These are phyloP conservation scores for Suhomyces xylopsoci DNA, from an alignment of 805 yeast genomes.

Conservation along the genomic window DNA sequence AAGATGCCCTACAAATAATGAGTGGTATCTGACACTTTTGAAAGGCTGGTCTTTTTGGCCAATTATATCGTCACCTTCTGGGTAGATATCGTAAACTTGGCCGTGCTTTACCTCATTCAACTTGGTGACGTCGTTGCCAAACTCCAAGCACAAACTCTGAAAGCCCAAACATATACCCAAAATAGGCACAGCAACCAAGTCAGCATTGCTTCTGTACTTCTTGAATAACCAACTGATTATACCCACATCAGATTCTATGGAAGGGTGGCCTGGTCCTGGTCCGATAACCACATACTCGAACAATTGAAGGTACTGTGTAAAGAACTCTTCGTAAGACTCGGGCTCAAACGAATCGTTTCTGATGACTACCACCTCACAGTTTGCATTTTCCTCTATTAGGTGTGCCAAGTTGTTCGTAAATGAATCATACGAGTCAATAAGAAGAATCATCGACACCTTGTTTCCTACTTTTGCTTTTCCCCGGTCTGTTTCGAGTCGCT, in stretches of 20 bases:
- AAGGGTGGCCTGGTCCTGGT: conserved; percentile 97
- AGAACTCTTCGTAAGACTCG: conserved; percentile 28
- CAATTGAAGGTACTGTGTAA: conserved; percentile 42
- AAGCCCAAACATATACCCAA: conserved; percentile 93
- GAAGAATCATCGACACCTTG: conserved; percentile 45
- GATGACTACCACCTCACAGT: conserved; percentile 50
- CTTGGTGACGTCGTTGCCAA: conserved; percentile 55
- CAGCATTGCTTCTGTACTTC: conserved; percentile 13
- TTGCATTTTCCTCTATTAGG: conserved; percentile 54
- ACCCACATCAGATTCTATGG: conserved; percentile 61
- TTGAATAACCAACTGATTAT: conserved; percentile 59
- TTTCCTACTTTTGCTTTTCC: not conserved
- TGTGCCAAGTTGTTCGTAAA: conserved; percentile 79
- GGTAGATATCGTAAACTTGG: conserved; percentile 59
- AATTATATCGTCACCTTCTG: conserved; percentile 19
- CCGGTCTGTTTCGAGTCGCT: not conserved
- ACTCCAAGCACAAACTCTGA: conserved; percentile 68
- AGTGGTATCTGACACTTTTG: conserved; percentile 84
- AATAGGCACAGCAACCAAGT: conserved; percentile 48
- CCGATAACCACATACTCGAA: conserved; percentile 84
- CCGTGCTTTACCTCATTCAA: conserved; percentile 76
- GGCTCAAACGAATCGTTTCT: conserved; percentile 56
- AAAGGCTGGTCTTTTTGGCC: conserved; percentile 42
- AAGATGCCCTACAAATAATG: conserved; percentile 53
- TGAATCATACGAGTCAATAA: conserved; percentile 93